Base-by-base conservation (phyloP, 805 yeast genomes). In the Metschnikowia colocasiae region DNA sequence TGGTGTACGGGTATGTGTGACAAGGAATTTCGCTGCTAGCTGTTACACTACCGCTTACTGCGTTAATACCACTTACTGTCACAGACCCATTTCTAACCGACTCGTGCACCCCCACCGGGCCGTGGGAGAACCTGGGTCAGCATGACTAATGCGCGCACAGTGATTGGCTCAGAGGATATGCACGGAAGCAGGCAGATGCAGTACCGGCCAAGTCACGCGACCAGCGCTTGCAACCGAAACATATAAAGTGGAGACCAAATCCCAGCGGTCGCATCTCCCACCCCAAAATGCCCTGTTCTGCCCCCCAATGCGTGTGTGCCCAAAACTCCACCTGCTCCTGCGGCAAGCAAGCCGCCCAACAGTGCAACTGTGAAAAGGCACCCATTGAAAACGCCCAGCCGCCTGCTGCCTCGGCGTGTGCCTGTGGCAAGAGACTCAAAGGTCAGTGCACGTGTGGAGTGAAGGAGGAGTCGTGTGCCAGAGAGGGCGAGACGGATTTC, bases 321-420 rank as follows among this genome's bases (percentile, higher is more conserved):
- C 62, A 75, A 51, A 78, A 77, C 54, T 82, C 85, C 54, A 78
- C 79, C 54, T 80, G 85, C 67, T 80, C 85, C 20, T 80, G 85
- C 64, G 83, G 82, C 16, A 71, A 76, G 47, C 73, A 73, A 53
- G 81, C 85, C 31, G 85, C 85, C 47, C 73, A 76, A 58, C 64
- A 77, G 51, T 80, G 85, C 62, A 70, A 64, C 65, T 80, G 85
- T 68, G 65, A 68, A 46, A 73, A 71, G 59, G 77, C 85, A 39
- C 55, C 73, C 20, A 62, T 57, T 40, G 85, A 80, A 66, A 80
- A 80, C 60, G 74, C 67, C 45, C 60, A 60, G 35, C 78, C 79
- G 31, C 51, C 73, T 25, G 61, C 63, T n/a, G 45, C 34, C n/a
- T 61, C 64, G 27, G 69, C 83, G 32, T 80, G 85, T 66, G 72